A percentile compares a stretch with the other conserved stretches of the same genome.
phyloP scores from a whole-genome alignment of 176 grass and related monocot genomes.

The Ananas comosus region DNA sequence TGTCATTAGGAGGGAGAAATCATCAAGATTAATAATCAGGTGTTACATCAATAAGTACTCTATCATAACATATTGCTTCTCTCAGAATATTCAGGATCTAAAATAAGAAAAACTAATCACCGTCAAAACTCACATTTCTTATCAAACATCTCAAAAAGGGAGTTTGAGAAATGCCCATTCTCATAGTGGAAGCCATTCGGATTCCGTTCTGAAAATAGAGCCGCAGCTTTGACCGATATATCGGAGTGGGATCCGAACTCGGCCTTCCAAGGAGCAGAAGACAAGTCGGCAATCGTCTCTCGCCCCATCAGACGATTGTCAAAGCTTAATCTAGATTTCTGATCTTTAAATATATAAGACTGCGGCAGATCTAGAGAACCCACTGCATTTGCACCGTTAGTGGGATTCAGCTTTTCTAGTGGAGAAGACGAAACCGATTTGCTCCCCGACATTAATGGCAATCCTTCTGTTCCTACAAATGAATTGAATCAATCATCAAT shows the following conservation, averaged over 20 bases:
- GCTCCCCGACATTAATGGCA: conserved; percentile 30
- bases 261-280: conserved; percentile 28
- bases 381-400: conserved; percentile 21
- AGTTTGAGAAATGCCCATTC: conserved; percentile 29
- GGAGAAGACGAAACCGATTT: conserved; percentile 38
- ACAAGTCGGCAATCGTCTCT: conserved; percentile 16
- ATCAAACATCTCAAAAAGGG: conserved; percentile 29
- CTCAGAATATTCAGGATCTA: not conserved
- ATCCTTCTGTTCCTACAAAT: conserved; percentile 26
- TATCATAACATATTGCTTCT: not conserved
- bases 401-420: conserved; percentile 34
- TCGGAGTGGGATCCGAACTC: conserved; percentile 24
- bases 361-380: conserved; percentile 17
- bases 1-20: not conserved
- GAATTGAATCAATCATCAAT: conserved; percentile 18
- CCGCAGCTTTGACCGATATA: conserved; percentile 17
- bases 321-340: conserved; percentile 20
- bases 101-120: conserved; percentile 1
- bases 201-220: conserved; percentile 21
- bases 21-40: no score
- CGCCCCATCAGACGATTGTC: conserved; percentile 25
- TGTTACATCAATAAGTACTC: not conserved
- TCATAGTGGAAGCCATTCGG: conserved; percentile 7
- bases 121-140: conserved; percentile 33
- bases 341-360: conserved; percentile 25